These are phyloP conservation scores for Globisporangium solare DNA, from an alignment of 352 stramenopile species.

Conservation along the genomic window DNA sequence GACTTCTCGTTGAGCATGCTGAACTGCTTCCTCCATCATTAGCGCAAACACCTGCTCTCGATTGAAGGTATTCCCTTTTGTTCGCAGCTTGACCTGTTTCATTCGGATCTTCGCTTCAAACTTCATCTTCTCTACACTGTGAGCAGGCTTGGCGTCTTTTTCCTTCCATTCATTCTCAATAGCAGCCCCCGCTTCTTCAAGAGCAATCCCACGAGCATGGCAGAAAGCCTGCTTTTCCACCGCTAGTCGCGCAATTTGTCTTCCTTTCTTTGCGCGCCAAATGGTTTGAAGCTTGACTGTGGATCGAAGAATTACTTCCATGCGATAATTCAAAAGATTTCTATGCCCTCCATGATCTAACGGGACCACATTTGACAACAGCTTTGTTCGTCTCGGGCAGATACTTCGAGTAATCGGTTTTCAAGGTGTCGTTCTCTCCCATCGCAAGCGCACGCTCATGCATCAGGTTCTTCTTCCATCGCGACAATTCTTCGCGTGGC, in stretches of 20 bases:
- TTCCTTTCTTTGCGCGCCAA: conserved; percentile 72
- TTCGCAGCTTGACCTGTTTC: conserved; percentile 88
- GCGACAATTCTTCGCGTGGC: conserved; percentile 49
- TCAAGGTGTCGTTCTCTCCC: conserved; percentile 89
- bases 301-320: conserved; percentile 58
- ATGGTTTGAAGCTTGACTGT: conserved; percentile 82
- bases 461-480: conserved; percentile 67
- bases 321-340: conserved; percentile 78
- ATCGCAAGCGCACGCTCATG: conserved; percentile 88
- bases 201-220: conserved; percentile 71
- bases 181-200: conserved; percentile 47
- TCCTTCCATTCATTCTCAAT: conserved; percentile 72
- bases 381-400: conserved; percentile 51
- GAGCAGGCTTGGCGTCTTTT: conserved; percentile 64
- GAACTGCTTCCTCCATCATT: conserved; percentile 82
- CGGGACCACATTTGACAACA: conserved; percentile 84
- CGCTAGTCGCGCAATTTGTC: conserved; percentile 56
- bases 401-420: conserved; percentile 92
- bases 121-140: conserved; percentile 89
- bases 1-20: conserved; percentile 69
- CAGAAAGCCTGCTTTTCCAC: conserved; percentile 90
- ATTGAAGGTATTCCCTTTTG: conserved; percentile 72
- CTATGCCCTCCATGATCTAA: conserved; percentile 86
- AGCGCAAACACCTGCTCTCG: conserved; percentile 78
- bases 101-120: conserved; percentile 92